These are phyloP conservation scores for Phoma sp. DNA, from an alignment of 2,329 filamentous ascomycete genomes.

Conservation along the genomic window DNA sequence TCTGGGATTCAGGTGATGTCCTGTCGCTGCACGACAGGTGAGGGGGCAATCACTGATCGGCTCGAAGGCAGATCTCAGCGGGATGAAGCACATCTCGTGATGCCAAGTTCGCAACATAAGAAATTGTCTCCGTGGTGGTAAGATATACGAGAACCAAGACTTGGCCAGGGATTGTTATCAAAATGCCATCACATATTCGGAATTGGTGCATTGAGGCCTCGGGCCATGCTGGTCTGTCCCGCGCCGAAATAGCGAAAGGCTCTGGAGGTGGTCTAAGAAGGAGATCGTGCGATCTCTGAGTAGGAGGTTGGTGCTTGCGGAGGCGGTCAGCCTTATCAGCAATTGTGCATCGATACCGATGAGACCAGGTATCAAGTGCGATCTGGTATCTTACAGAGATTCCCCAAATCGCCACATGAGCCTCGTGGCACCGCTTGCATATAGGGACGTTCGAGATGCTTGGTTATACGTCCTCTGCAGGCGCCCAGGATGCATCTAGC, in stretches of 20 bases:
- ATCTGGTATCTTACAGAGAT: not conserved
- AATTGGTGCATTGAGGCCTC: not conserved
- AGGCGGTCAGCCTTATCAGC: constrained; percentile 7
- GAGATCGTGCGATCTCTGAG: not conserved
- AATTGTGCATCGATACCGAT: not conserved
- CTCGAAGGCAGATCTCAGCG: too few species aligned
- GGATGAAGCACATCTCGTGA: too few species aligned
- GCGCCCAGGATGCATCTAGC: not conserved
- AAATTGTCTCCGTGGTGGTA: not conserved
- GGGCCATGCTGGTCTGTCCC: not conserved
- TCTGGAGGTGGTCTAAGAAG: not conserved
- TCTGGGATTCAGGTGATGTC: too few species aligned
- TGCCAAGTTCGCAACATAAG: too few species aligned
- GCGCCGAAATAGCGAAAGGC: not conserved
- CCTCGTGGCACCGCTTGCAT: not conserved
- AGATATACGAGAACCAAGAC: not conserved
- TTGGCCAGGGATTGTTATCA: not conserved
- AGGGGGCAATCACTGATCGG: too few species aligned
- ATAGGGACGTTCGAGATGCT: too few species aligned
- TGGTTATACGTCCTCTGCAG: not conserved
- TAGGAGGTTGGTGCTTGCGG: not conserved
- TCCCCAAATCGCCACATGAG: not conserved
- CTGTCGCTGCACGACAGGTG: too few species aligned
- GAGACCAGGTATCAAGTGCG: not conserved
- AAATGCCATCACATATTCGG: not conserved